Evolutionary conservation across 495 filamentous ascomycete species (phyloP).

Genomic region (Tuber melanosporum): DNA sequence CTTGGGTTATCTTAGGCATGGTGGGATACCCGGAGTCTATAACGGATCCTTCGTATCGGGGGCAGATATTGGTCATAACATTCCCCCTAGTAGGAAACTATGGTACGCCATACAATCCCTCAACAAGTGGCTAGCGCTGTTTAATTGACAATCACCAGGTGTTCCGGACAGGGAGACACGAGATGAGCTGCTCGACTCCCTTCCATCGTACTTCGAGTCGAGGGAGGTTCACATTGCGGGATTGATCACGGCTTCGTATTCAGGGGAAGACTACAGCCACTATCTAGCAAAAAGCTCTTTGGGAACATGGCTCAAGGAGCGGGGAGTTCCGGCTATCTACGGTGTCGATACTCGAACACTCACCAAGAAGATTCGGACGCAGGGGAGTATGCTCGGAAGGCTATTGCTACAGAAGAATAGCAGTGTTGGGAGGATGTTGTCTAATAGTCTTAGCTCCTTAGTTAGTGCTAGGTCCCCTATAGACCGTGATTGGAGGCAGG

Average conservation of each 20-base stretch:
- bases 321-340: constrained; percentile 91
- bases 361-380: constrained; percentile 85
- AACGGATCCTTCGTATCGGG: constrained; percentile 87
- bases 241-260: constrained; percentile 80
- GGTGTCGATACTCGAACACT: constrained; percentile 90
- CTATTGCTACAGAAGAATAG: constrained; percentile 61
- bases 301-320: constrained; percentile 90
- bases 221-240: constrained; percentile 86
- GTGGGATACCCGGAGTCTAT: constrained; percentile 95
- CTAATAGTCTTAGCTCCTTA: constrained; percentile 35
- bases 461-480: constrained; percentile 34
- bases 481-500: constrained; percentile 54
- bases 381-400: constrained; percentile 93
- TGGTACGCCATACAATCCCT: constrained; percentile 45
- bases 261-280: constrained; percentile 91
- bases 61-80: constrained; percentile 84
- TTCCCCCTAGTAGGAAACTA: constrained; percentile 92
- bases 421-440: constrained; percentile 24
- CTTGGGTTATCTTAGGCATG: constrained; percentile 57
- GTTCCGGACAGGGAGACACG: constrained; percentile 77
- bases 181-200: constrained; percentile 71
- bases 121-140: neutral
- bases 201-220: constrained; percentile 88
- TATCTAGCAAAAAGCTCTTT: constrained; percentile 82
- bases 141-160: constrained; percentile 16